Base-by-base conservation (phyloP, 75 land plant genomes). In the Chamaecyparis obtusa region DNA sequence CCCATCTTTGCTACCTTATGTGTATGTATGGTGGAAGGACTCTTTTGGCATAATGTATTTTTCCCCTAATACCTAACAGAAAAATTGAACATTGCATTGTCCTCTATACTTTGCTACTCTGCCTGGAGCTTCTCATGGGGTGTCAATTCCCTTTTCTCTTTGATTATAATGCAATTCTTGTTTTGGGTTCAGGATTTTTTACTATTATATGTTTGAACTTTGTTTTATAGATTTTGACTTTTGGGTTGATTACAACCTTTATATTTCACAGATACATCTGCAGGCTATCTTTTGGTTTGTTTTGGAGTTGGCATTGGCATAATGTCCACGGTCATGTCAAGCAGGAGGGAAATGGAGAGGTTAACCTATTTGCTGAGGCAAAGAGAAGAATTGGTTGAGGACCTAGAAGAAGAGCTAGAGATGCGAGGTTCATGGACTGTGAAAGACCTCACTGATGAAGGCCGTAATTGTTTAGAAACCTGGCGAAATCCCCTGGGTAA, bases 271-370 rank as follows among this genome's bases (percentile, higher is more conserved):
- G 91, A 91, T 39, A 86, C 91, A 84, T 83, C 83, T 32, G 86
- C 87, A 87, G 87, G 84, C 67, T 85, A 81, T 79, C 35, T 90
- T 86, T 80, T 93, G 21, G 91, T 96, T 82, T 90, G 89, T 87
- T 89, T 94, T 86, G 99, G 99, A 43, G 87, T 97, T 85, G 91
- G 90, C 33, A 82, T 97, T 95, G 99, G 99, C 55, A 84, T 96
- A 30, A 83, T 95, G 88, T 93, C 60, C 36, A 88, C 87, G 10
- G 48, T 87, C 35, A 74, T 89, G n/a, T 83, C 91, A 51, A 89
- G 87, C 80, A 92, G 87, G 87, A 89, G 55, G 76, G 95, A 93
- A 89, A 90, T 92, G 24, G 86, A 94, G 36, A 95, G 94, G 67
- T 83, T 97, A 83, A 90, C 83, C n/a, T 87, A 84, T 60, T 87